These are phyloP conservation scores for Chytriomyces sp. DNA, from an alignment of 192 early-diverging fungal genomes.

Conservation along the genomic window DNA sequence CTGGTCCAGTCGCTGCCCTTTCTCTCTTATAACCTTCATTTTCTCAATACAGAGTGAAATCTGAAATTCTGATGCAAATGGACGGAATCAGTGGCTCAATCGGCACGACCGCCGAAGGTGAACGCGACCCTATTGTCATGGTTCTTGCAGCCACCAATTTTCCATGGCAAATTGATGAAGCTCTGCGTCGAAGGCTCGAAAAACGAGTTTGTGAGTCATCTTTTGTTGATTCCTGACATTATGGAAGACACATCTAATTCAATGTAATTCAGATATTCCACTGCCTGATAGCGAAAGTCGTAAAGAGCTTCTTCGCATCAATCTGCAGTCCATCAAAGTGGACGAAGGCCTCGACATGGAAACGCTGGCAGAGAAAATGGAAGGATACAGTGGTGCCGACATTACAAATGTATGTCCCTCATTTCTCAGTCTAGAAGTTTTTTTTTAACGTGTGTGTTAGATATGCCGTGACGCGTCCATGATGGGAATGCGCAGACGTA, in stretches of 20 bases:
- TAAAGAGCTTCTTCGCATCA: conserved; percentile 57
- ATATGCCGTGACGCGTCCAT: conserved; percentile 62
- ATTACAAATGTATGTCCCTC: conserved; percentile 59
- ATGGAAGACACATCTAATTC: conserved; percentile 15
- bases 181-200: conserved; percentile 62
- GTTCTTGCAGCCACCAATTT: conserved; percentile 72
- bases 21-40: neutral
- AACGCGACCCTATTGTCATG: conserved; percentile 62
- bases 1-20: neutral
- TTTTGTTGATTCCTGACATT: conserved; percentile 11
- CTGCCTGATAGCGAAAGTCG: conserved; percentile 59
- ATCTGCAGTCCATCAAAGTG: conserved; percentile 57
- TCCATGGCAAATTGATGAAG: conserved; percentile 75
- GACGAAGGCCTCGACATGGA: conserved; percentile 54
- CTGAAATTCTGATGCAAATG: conserved; percentile 72
- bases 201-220: conserved; percentile 63
- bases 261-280: conserved; percentile 52
- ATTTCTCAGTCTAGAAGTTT: neutral
- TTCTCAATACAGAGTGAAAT: conserved; percentile 55
- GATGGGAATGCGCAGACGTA: conserved; percentile 66
- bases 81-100: conserved; percentile 58
- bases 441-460: conserved; percentile 29
- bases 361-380: conserved; percentile 57
- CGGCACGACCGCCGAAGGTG: conserved; percentile 41
- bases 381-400: conserved; percentile 67